Percentiles rank a stretch among this genome's conserved stretches.
phyloP scores from a whole-genome alignment of 2,329 filamentous ascomycete species.

The Colletotrichum shisoi region DNA sequence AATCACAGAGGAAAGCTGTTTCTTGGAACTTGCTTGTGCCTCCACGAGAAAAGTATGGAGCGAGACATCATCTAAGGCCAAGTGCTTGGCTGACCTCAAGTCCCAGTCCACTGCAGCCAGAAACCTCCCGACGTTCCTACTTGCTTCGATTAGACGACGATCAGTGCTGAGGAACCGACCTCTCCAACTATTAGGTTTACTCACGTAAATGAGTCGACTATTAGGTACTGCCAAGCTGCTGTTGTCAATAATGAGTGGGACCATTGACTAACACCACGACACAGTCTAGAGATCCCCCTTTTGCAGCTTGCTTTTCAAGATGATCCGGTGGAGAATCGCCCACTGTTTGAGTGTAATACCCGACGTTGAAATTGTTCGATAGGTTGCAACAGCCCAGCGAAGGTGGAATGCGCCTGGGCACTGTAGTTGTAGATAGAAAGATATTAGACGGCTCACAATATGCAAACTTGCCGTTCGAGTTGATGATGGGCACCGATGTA shows the following conservation, averaged over 20 bases:
- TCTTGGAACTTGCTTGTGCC: not conserved
- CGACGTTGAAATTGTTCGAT: not conserved
- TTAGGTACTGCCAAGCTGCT: conserved; percentile 37
- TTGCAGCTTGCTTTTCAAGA: not conserved
- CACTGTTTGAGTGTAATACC: conserved; percentile 23
- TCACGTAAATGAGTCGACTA: conserved; percentile 12
- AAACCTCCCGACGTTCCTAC: not conserved
- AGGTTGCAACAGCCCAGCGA: not conserved
- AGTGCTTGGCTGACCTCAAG: not conserved
- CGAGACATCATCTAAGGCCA: not conserved
- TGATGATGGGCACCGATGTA: not conserved
- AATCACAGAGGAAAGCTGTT: not conserved
- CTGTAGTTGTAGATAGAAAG: not conserved
- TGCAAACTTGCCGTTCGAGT: no score
- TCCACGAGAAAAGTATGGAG: not conserved
- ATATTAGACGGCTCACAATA: not conserved
- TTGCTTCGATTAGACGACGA: not conserved
- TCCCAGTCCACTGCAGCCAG: not conserved
- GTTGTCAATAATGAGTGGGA: conserved; percentile 10
- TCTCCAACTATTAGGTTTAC: not conserved
- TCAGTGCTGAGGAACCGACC: not conserved
- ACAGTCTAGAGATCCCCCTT: not conserved
- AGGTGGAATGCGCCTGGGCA: not conserved
- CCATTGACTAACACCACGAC: conserved; percentile 26
- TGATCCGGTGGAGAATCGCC: not conserved